Base-by-base conservation (phyloP, 2,329 filamentous ascomycete genomes). In the Penicillium aurantiogriseum region DNA sequence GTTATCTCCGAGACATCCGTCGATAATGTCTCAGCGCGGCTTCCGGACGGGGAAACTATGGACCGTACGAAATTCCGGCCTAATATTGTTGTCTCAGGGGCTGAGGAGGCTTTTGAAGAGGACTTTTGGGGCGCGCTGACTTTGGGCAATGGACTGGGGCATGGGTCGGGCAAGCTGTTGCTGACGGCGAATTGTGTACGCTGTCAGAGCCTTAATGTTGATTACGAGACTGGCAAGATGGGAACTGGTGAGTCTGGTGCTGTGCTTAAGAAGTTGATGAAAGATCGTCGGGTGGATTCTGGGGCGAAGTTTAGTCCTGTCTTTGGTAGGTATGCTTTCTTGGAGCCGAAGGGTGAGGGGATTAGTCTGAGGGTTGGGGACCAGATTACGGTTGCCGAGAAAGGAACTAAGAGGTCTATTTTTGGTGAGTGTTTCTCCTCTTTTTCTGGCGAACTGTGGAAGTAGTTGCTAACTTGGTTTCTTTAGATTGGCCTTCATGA, bases 241-340 rank as follows among this genome's bases (percentile, higher is more conserved):
- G 84, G 82, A 0, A 74, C 76, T 1, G 85, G 84, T 2, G 83
- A 85, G 66, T 71, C 76, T 36, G 87, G 85, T n/a, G 77, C 75
- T 39, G 80, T 89, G 17, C 76, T 91, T 61, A 91, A 90, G 77
- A 85, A 86, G 66, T 74, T 92, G 66, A 86, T 86, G 81, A 82
- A 79, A 51, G 87, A 91, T 72, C 80, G 89, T 21, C 81, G 88
- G 55, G 87, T 92, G 7, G 89, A 92, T 68, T 62, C 70, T n/a
- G 89, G 89, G 0, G 77, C 77, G 35, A 88, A 85, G 69, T 90
- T 84, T 70, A 83, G 81, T 58, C 88, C 89, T 13, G 80, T 90
- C 9, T 92, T 92, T 78, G 89, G 89, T 10, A 80, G 88, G 44
- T 91, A 91, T 74, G 87, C 81, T 0, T 91, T 90, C 69, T 72